These are phyloP conservation scores for Typha latifolia DNA, from an alignment of 176 grass and related monocot species.

Conservation along the genomic window DNA sequence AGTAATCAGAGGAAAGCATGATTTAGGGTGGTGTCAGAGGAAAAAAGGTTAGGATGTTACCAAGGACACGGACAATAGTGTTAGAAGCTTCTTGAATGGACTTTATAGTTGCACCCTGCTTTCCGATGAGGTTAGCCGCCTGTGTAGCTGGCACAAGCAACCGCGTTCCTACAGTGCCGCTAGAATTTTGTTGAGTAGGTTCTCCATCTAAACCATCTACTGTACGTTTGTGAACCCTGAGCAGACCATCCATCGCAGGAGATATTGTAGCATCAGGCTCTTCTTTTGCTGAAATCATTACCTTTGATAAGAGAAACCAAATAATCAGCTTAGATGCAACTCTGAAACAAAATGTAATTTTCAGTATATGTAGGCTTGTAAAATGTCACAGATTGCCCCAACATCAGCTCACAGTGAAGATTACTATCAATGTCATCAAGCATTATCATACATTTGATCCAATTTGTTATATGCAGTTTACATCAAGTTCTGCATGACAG, in stretches of 20 bases:
- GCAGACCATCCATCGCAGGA: slow-evolving; percentile 84
- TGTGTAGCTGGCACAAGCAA: slow-evolving; percentile 82
- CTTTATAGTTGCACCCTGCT: slow-evolving; percentile 94
- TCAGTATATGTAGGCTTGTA: neutral
- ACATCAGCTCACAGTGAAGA: too few relatives aligned
- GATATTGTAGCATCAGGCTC: slow-evolving; percentile 60
- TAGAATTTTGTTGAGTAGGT: slow-evolving; percentile 38
- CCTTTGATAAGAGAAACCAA: slow-evolving; percentile 29
- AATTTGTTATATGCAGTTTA: too few relatives aligned
- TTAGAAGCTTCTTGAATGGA: slow-evolving; percentile 88
- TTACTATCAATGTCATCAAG: too few relatives aligned
- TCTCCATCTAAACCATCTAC: slow-evolving; percentile 66
- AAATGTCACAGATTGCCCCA: too few relatives aligned
- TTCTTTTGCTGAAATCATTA: slow-evolving; percentile 96
- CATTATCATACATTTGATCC: too few relatives aligned
- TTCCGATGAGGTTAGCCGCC: slow-evolving; percentile 92
- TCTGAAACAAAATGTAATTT: neutral
- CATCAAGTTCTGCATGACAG: too few relatives aligned
- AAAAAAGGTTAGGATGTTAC: slow-evolving; percentile 29
- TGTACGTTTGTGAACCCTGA: slow-evolving; percentile 90
- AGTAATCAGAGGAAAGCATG: too few relatives aligned
- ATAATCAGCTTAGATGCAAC: neutral
- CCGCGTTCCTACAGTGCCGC: slow-evolving; percentile 40
- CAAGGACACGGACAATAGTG: slow-evolving; percentile 61
- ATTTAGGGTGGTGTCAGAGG: neutral